These are phyloP conservation scores for Cladosporium sp. DNA, from an alignment of 2,329 filamentous ascomycete species.

Conservation along the genomic window DNA sequence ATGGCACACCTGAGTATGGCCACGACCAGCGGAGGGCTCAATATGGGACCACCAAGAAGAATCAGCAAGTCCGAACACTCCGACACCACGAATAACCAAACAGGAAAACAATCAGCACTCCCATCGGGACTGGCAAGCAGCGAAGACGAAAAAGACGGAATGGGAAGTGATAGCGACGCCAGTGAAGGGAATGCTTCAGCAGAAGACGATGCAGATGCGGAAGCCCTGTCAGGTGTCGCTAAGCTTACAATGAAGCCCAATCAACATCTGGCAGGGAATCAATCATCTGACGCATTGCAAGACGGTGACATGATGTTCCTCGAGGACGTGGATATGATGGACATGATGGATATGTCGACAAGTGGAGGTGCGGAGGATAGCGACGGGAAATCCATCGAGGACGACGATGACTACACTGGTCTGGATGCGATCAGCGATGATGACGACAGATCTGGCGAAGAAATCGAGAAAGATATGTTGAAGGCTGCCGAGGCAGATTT, in stretches of 20 bases:
- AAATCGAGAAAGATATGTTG: constrained; percentile 24
- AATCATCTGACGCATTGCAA: constrained; percentile 10
- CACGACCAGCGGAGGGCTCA: background rate
- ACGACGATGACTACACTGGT: constrained; percentile 27
- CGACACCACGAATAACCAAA: constrained; percentile 17
- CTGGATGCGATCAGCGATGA: constrained; percentile 30
- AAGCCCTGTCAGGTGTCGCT: constrained; percentile 29
- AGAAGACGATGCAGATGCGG: constrained; percentile 24
- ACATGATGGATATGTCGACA: constrained; percentile 17
- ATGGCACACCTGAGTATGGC: constrained; percentile 4
- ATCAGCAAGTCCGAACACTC: background rate
- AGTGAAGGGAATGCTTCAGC: constrained; percentile 19
- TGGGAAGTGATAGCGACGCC: constrained; percentile 18
- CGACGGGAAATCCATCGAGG: constrained; percentile 12
- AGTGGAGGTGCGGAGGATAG: constrained; percentile 18
- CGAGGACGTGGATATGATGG: constrained; percentile 22
- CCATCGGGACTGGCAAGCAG: constrained; percentile 16
- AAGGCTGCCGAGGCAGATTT: constrained; percentile 26
- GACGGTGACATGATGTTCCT: constrained; percentile 18
- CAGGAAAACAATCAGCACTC: background rate
- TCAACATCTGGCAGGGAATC: constrained; percentile 25
- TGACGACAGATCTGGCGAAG: constrained; percentile 21
- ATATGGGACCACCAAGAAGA: background rate
- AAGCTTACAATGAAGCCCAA: constrained; percentile 18
- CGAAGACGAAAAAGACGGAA: constrained; percentile 22